Conservation (phyloP, 2,329 filamentous ascomycete genomes). For the Phyllosticta citriasiana region DNA sequence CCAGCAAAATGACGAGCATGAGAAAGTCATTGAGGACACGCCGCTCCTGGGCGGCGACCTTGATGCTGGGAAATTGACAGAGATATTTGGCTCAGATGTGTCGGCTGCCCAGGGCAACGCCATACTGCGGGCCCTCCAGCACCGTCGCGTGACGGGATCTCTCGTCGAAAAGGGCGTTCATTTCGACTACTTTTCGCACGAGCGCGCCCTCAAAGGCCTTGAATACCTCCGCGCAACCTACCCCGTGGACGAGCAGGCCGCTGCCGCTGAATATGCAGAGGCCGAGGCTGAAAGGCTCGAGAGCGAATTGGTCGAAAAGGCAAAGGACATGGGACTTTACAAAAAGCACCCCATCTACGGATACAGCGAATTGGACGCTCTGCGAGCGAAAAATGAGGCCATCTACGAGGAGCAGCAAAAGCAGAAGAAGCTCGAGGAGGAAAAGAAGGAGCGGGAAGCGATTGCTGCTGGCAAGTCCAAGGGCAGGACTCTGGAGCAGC, state of each 20-base stretch:
- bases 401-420: conserved; percentile 22
- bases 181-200: conserved; percentile 16
- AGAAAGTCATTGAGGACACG: not conserved
- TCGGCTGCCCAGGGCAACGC: conserved; percentile 23
- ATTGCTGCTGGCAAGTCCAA: not conserved
- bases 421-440: conserved; percentile 17
- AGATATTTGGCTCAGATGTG: conserved; percentile 23
- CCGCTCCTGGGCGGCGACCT: conserved; percentile 10
- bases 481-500: conserved; percentile 7
- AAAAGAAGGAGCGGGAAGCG: conserved; percentile 15
- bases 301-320: conserved; percentile 22
- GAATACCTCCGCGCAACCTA: conserved; percentile 25
- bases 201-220: conserved; percentile 22
- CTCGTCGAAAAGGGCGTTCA: conserved; percentile 29
- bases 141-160: conserved; percentile 29
- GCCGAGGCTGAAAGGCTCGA: conserved; percentile 29
- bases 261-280: conserved; percentile 30
- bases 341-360: conserved; percentile 19
- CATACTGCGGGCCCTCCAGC: conserved; percentile 29
- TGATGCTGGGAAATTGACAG: not conserved
- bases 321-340: conserved; percentile 20
- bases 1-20: not conserved
- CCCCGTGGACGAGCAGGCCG: conserved; percentile 31
- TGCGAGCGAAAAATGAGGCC: conserved; percentile 23
- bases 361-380: conserved; percentile 8